These are phyloP conservation scores for Brettanomyces naardenensis DNA, from an alignment of 805 yeast genomes.

Conservation along the genomic window DNA sequence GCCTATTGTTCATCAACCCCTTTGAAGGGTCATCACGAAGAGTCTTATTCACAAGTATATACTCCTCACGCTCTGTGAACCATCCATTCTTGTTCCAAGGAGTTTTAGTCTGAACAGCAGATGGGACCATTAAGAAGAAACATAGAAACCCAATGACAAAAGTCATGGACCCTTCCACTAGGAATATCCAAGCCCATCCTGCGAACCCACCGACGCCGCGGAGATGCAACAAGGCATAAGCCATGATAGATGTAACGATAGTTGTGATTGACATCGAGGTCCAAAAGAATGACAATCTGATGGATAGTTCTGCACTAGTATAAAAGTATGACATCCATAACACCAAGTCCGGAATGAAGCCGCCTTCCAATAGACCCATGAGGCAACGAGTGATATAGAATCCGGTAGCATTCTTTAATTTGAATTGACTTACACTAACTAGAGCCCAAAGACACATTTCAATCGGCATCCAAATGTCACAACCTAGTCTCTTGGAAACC, in stretches of 20 bases:
- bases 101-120: constrained; percentile 24
- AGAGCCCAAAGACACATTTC: constrained; percentile 51
- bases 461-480: constrained; percentile 54
- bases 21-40: constrained; percentile 56
- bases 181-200: constrained; percentile 63
- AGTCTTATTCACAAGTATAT: constrained; percentile 49
- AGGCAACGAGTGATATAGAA: constrained; percentile 43
- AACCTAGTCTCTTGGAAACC: constrained; percentile 54
- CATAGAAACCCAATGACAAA: constrained; percentile 39
- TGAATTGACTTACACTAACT: constrained; percentile 46
- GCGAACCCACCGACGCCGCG: constrained; percentile 34
- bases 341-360: constrained; percentile 58
- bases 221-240: constrained; percentile 46
- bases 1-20: constrained; percentile 60
- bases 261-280: constrained; percentile 42
- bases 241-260: constrained; percentile 34
- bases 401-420: constrained; percentile 31
- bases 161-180: constrained; percentile 57
- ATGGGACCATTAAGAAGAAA: constrained; percentile 27
- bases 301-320: constrained; percentile 48
- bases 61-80: constrained; percentile 47
- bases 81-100: constrained; percentile 26
- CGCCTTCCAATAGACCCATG: constrained; percentile 55
- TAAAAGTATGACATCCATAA: constrained; percentile 63
- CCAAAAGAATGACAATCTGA: constrained; percentile 55